Evolutionary conservation across 1,284 basidiomycete species (phyloP).

Genomic region (Ceratobasidium sp.): DNA sequence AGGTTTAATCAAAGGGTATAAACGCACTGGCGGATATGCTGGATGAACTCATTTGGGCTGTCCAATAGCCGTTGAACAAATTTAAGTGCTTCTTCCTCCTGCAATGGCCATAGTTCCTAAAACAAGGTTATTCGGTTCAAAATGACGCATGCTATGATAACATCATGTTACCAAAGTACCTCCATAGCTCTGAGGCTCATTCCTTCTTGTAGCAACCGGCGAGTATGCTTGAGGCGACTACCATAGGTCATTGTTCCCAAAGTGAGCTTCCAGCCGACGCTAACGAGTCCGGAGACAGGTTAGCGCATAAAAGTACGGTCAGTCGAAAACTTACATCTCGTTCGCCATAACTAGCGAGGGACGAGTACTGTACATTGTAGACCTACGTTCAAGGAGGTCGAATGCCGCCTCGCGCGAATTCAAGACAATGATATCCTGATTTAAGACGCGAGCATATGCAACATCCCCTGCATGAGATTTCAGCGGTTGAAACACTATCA

Average conservation of each 20-base stretch:
- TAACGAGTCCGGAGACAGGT: neutral
- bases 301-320: too few species aligned
- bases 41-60: neutral
- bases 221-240: slow-evolving; percentile 4
- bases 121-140: neutral
- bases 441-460: slow-evolving; percentile 2
- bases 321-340: slow-evolving; percentile 13
- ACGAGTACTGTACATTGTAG: slow-evolving; percentile 13
- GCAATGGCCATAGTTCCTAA: slow-evolving; percentile 13
- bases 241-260: neutral
- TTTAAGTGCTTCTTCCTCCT: slow-evolving; percentile 33
- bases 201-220: slow-evolving; percentile 18
- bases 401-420: slow-evolving; percentile 20
- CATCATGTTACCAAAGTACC: neutral
- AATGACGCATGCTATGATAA: neutral
- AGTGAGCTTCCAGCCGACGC: slow-evolving; percentile 13
- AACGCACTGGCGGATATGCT: slow-evolving; percentile 32
- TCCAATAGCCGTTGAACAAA: slow-evolving; percentile 12
- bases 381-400: slow-evolving; percentile 18
- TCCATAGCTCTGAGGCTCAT: slow-evolving; percentile 7
- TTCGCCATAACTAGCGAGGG: slow-evolving; percentile 10
- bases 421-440: slow-evolving; percentile 26
- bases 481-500: neutral
- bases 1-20: too few species aligned
- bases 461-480: slow-evolving; percentile 6